A percentile compares a stretch with the other conserved stretches of the same genome.
Conservation (phyloP, 1,139 yeast species). For the Yamadazyma buinensis region DNA sequence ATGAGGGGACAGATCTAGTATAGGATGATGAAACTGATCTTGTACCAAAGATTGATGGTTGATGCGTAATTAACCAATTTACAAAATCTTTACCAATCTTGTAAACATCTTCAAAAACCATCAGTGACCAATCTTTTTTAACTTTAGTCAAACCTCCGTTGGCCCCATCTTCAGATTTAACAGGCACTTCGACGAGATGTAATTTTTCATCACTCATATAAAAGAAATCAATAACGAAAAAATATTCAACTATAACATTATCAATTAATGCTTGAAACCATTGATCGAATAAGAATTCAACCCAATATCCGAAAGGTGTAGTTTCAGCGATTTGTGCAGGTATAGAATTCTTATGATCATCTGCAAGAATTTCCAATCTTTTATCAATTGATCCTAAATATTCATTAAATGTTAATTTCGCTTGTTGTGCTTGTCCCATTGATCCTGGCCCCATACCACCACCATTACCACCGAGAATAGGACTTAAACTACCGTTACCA, state of each 20-base stretch:
- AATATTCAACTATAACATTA: slow-evolving; percentile 73
- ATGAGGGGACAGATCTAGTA: slow-evolving; percentile 15
- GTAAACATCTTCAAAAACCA: slow-evolving; percentile 50
- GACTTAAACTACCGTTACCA: slow-evolving; percentile 2
- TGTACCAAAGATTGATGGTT: slow-evolving; percentile 20
- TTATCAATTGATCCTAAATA: slow-evolving; percentile 55
- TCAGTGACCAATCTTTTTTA: slow-evolving; percentile 48
- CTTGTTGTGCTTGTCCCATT: slow-evolving; percentile 1
- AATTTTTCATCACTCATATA: slow-evolving; percentile 44
- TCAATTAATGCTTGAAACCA: slow-evolving; percentile 73
- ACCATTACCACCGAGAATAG: slow-evolving; percentile 1
- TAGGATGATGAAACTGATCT: slow-evolving; percentile 17
- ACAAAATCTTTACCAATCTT: slow-evolving; percentile 40
- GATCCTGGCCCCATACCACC: neutral
- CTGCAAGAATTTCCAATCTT: slow-evolving; percentile 46
- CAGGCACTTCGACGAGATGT: slow-evolving; percentile 14
- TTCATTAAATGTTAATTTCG: slow-evolving; percentile 31
- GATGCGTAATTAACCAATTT: slow-evolving; percentile 33
- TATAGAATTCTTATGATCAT: slow-evolving; percentile 48
- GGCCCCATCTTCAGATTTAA: slow-evolving; percentile 1
- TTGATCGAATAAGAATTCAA: slow-evolving; percentile 72
- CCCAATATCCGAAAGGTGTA: slow-evolving; percentile 59
- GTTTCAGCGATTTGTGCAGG: slow-evolving; percentile 86
- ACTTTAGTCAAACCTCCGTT: neutral
- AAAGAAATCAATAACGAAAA: slow-evolving; percentile 72